Percentiles rank a stretch among this genome's conserved stretches.
These are phyloP conservation scores for Hirschioporus abietinus DNA, from an alignment of 768 basidiomycete species.

Conservation along the genomic window DNA sequence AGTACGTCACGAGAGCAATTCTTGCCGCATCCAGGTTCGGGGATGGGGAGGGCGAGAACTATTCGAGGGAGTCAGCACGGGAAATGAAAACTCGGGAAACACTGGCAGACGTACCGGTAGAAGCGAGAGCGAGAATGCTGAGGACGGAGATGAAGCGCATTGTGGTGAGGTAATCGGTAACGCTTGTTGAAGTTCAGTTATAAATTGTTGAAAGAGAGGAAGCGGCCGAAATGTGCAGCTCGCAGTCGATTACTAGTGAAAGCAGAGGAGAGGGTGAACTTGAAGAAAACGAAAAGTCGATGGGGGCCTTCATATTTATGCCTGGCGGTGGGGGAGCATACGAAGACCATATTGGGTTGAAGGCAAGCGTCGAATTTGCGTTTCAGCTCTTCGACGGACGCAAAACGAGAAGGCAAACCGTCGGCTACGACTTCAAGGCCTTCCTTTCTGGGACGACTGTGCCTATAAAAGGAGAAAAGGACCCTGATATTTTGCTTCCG, in stretches of 20 bases:
- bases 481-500: not conserved
- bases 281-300: not conserved
- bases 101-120: not conserved
- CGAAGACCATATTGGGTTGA: not conserved
- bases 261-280: not conserved
- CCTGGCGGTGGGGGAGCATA: not conserved
- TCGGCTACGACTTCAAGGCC: not conserved
- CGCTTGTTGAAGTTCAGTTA: not conserved
- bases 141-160: not conserved
- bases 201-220: not conserved
- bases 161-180: not conserved
- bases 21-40: not conserved
- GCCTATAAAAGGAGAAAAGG: not conserved
- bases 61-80: not conserved
- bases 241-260: slow-evolving; percentile 1
- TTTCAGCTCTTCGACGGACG: not conserved
- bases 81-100: not conserved
- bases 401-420: not conserved
- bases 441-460: not conserved
- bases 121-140: not conserved
- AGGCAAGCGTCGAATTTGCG: not conserved
- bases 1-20: not conserved
- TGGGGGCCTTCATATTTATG: not conserved
- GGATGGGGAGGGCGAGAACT: not conserved
- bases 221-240: not conserved